A percentile compares a stretch with the other conserved stretches of the same genome.
phyloP scores from a whole-genome alignment of 805 yeast genomes.

The Naumovozyma dairenensis region DNA sequence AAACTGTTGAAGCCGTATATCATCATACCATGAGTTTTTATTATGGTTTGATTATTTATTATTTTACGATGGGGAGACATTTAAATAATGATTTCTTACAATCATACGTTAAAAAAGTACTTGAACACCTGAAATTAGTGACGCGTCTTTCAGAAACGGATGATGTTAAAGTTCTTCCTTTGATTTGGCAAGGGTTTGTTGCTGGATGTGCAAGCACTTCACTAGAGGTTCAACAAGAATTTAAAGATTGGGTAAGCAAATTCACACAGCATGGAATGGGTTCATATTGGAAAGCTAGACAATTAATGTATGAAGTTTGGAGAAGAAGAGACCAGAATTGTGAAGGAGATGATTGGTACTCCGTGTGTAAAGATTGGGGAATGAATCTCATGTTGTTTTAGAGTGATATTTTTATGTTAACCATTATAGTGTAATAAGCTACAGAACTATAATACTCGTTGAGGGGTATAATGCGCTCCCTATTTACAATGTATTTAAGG shows the following conservation, averaged over 20 bases:
- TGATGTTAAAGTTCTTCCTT: conserved; percentile 57
- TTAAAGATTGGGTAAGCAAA: conserved; percentile 50
- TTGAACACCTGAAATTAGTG: conserved; percentile 54
- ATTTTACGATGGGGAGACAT: conserved; percentile 51
- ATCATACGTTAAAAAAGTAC: conserved; percentile 47
- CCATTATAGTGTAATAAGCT: no score
- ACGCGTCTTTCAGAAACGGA: conserved; percentile 42
- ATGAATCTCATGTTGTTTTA: conserved; percentile 64
- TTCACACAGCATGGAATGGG: conserved; percentile 52
- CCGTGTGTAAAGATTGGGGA: conserved; percentile 75
- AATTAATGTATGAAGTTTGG: conserved; percentile 82
- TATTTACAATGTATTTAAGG: no score
- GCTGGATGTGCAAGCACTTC: conserved; percentile 75
- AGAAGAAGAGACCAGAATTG: conserved; percentile 54
- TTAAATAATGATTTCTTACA: conserved; percentile 50
- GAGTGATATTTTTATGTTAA: no score
- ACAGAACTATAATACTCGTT: no score
- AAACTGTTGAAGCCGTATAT: conserved; percentile 55
- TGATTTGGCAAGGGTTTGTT: conserved; percentile 83
- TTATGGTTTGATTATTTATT: conserved; percentile 62
- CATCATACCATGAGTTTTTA: conserved; percentile 77
- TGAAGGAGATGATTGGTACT: conserved; percentile 61
- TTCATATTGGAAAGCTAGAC: conserved; percentile 78
- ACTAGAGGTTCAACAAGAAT: conserved; percentile 48
- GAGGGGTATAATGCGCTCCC: no score